These are phyloP conservation scores for Coemansia sp. DNA, from an alignment of 371 early-diverging fungal species.

Conservation along the genomic window DNA sequence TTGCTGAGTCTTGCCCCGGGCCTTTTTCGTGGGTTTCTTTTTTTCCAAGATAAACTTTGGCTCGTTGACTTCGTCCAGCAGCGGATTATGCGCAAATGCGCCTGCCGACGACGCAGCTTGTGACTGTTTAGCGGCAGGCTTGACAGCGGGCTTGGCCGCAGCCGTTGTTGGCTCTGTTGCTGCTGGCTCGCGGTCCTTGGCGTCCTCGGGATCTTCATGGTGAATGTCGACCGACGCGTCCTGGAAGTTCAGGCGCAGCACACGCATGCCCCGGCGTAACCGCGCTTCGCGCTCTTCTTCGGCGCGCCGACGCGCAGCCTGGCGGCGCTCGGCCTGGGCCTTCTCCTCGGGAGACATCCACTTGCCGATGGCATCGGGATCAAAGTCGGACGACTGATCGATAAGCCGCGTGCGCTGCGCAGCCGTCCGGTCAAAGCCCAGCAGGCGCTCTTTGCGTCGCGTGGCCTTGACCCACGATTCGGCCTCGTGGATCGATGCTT, in stretches of 20 bases:
- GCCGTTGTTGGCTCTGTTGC: not conserved
- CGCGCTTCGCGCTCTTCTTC: constrained; percentile 40
- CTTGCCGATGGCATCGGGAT: constrained; percentile 61
- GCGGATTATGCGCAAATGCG: constrained; percentile 36
- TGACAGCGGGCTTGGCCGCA: not conserved
- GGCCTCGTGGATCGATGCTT: constrained; percentile 16
- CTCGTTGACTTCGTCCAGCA: constrained; percentile 10
- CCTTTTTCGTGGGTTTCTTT: not conserved
- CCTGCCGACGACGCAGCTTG: constrained; percentile 4
- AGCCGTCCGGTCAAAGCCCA: constrained; percentile 80
- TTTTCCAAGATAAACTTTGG: constrained; percentile 28
- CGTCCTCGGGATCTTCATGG: not conserved
- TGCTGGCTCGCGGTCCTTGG: too few relatives aligned
- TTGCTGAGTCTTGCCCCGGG: constrained; percentile 1
- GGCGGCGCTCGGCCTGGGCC: constrained; percentile 13
- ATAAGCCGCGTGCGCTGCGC: constrained; percentile 66
- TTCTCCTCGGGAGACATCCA: constrained; percentile 79
- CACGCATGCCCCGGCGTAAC: constrained; percentile 42
- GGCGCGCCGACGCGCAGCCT: not conserved
- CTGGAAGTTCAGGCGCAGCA: constrained; percentile 38
- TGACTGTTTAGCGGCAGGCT: not conserved
- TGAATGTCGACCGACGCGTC: constrained; percentile 18
- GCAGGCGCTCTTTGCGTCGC: constrained; percentile 68
- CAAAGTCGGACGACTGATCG: constrained; percentile 80
- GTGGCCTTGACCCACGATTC: constrained; percentile 58